A percentile compares a stretch with the other conserved stretches of the same genome.
Evolutionary conservation across 2,329 filamentous ascomycete species (phyloP).

Genomic region (Ilyonectria destructans): DNA sequence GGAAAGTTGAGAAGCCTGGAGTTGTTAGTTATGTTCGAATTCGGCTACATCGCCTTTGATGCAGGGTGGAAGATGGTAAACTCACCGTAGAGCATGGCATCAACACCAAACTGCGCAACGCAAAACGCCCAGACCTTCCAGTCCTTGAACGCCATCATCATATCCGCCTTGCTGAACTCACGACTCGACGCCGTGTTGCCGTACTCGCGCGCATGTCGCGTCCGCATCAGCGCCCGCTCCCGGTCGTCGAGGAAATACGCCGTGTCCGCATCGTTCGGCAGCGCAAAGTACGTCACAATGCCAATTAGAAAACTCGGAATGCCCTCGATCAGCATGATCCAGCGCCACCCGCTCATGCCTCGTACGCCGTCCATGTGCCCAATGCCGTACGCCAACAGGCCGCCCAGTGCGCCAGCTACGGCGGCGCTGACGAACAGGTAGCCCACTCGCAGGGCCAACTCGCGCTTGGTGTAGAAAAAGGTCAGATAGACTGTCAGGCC

Average conservation of each 20-base stretch:
- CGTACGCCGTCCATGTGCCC: conserved; percentile 79
- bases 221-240: conserved; percentile 77
- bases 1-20: conserved; percentile 80
- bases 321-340: conserved; percentile 75
- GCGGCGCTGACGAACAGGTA: conserved; percentile 82
- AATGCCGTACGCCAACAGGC: conserved; percentile 81
- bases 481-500: conserved; percentile 80
- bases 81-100: conserved; percentile 81
- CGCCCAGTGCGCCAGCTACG: conserved; percentile 80
- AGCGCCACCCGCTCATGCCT: conserved; percentile 79
- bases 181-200: conserved; percentile 64
- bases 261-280: conserved; percentile 62
- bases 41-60: neutral
- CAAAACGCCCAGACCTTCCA: conserved; percentile 85
- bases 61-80: neutral
- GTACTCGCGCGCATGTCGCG: conserved; percentile 58
- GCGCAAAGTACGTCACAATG: conserved; percentile 52
- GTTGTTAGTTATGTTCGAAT: neutral
- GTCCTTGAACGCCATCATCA: conserved; percentile 78
- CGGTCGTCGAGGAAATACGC: conserved; percentile 73
- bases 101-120: conserved; percentile 79
- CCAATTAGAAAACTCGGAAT: conserved; percentile 60
- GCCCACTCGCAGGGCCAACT: conserved; percentile 80
- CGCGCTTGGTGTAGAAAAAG: conserved; percentile 82
- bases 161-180: conserved; percentile 72